A percentile compares a stretch with the other conserved stretches of the same genome.
phyloP scores from a whole-genome alignment of 148 eudicot genomes.

The Chenopodium berlandieri region DNA sequence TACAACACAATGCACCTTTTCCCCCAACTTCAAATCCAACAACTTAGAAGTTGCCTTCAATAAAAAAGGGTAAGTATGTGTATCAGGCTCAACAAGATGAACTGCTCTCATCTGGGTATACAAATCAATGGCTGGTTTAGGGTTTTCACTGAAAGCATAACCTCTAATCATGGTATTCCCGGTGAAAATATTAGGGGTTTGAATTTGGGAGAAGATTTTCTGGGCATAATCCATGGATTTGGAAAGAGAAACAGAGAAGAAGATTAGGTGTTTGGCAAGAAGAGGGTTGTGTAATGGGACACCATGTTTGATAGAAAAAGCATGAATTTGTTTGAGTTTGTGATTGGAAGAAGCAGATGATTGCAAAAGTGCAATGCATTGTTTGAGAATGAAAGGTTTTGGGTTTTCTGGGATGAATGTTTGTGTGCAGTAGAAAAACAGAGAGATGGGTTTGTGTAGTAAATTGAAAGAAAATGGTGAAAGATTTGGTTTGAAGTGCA shows the following conservation, averaged over 20 bases:
- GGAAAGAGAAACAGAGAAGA: slow-evolving; percentile 55
- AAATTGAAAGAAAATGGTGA: background rate
- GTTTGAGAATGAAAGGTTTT: slow-evolving; percentile 45
- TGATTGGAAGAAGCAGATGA: slow-evolving; percentile 50
- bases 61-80: slow-evolving; percentile 73
- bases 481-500: slow-evolving; percentile 16
- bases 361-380: slow-evolving; percentile 70
- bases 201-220: slow-evolving; percentile 46
- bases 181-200: slow-evolving; percentile 60
- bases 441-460: slow-evolving; percentile 15
- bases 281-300: slow-evolving; percentile 54
- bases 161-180: slow-evolving; percentile 85
- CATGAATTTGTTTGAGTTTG: slow-evolving; percentile 79
- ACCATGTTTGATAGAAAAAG: slow-evolving; percentile 60
- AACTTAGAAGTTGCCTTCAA: slow-evolving; percentile 60
- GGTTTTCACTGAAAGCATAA: slow-evolving; percentile 62
- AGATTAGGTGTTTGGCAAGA: slow-evolving; percentile 63
- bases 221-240: slow-evolving; percentile 52
- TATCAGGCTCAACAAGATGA: slow-evolving; percentile 42
- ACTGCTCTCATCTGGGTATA: slow-evolving; percentile 37
- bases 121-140: slow-evolving; percentile 45
- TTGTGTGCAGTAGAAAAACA: slow-evolving; percentile 24
- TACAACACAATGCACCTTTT: slow-evolving; percentile 51
- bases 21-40: slow-evolving; percentile 51
- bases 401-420: slow-evolving; percentile 21